These are phyloP conservation scores for Aspergillus phoenicis DNA, from an alignment of 2,329 filamentous ascomycete genomes.

Conservation along the genomic window DNA sequence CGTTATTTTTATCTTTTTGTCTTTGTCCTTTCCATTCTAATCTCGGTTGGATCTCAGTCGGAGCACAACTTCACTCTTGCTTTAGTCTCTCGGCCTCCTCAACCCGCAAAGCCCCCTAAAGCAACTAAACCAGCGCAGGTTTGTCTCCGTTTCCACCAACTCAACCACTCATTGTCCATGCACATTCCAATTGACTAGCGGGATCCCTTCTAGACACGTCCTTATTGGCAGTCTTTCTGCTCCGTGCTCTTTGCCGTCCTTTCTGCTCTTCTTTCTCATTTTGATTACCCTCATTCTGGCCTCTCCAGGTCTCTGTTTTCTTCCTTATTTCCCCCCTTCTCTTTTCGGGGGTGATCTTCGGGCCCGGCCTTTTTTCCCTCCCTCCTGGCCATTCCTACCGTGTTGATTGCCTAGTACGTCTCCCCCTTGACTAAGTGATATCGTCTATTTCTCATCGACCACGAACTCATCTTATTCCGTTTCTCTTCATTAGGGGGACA, in stretches of 20 bases:
- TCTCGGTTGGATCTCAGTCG: slow-evolving; percentile 8
- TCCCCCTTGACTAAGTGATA: slow-evolving; percentile 23
- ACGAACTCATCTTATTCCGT: slow-evolving; percentile 62
- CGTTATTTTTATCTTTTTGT: slow-evolving; percentile 14
- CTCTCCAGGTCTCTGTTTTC: slow-evolving; percentile 18
- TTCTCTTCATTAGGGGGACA: slow-evolving; percentile 77
- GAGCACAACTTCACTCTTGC: slow-evolving; percentile 7
- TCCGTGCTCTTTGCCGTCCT: slow-evolving; percentile 27
- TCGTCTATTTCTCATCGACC: slow-evolving; percentile 12
- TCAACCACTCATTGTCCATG: slow-evolving; percentile 26
- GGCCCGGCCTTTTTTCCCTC: slow-evolving; percentile 21
- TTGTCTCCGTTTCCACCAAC: slow-evolving; percentile 28
- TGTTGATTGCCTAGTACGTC: slow-evolving; percentile 34
- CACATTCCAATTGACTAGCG: slow-evolving; percentile 39
- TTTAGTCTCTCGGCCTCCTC: slow-evolving; percentile 11
- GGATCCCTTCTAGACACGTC: slow-evolving; percentile 34
- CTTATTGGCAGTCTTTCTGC: slow-evolving; percentile 26
- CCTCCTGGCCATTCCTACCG: slow-evolving; percentile 28
- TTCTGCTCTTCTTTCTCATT: slow-evolving; percentile 18
- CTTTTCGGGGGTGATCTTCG: slow-evolving; percentile 23
- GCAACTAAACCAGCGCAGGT: slow-evolving; percentile 23
- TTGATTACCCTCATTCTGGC: slow-evolving; percentile 19
- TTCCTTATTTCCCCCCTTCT: slow-evolving; percentile 22
- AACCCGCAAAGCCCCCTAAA: slow-evolving; percentile 18
- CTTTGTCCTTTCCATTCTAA: slow-evolving; percentile 6